These are phyloP conservation scores for Macaranga tanarius DNA, from an alignment of 441 rosid genomes.

Conservation along the genomic window DNA sequence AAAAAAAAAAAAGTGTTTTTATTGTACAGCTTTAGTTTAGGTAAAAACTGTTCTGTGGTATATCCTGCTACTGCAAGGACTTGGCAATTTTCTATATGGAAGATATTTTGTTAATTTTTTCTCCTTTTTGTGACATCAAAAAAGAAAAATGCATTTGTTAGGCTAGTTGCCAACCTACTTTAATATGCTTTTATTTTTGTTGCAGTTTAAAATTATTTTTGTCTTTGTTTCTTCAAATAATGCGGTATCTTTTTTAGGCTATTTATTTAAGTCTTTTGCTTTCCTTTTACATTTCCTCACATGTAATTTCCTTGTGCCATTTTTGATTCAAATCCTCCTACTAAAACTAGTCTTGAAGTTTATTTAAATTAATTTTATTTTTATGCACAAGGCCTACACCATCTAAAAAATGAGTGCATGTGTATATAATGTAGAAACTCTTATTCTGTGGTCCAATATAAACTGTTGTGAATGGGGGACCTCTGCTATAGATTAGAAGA, in stretches of 20 bases:
- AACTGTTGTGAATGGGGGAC: conserved; percentile 22
- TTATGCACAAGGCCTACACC: background rate
- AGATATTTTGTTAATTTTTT: background rate
- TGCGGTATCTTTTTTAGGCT: no score
- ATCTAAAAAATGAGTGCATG: background rate
- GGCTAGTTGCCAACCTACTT: background rate
- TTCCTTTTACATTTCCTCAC: background rate
- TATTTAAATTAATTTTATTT: no score
- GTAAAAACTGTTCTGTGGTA: background rate
- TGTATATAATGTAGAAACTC: background rate
- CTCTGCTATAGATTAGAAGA: background rate
- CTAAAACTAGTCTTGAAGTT: background rate
- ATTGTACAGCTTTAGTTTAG: conserved; percentile 24
- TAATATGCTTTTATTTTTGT: background rate
- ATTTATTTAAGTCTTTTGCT: no score
- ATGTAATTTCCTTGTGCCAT: background rate
- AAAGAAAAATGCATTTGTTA: background rate
- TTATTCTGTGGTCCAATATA: conserved; percentile 24
- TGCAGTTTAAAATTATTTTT: background rate
- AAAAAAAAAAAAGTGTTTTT: background rate
- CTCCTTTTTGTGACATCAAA: no score
- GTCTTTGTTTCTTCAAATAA: no score
- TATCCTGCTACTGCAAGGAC: conserved; percentile 7
- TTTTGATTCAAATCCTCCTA: background rate
- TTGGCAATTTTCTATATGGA: no score